Conservation (phyloP, 2,329 filamentous ascomycete genomes). For the Clonostachys chloroleuca region DNA sequence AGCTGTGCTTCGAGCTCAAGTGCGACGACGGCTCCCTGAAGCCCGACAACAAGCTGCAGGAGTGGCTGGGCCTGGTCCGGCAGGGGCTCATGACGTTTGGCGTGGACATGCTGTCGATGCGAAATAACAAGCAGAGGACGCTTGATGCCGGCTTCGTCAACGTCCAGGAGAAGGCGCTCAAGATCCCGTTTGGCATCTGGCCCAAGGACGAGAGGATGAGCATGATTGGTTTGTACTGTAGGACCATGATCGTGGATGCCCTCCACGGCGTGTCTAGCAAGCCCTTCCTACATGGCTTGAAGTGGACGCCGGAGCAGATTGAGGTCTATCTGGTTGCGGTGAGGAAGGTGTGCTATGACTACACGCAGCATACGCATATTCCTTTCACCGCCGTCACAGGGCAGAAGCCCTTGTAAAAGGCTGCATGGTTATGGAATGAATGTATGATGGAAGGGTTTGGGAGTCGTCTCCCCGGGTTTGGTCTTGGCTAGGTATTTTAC, state of each 20-base stretch:
- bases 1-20: conserved; percentile 15
- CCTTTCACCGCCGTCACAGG: too few relatives aligned
- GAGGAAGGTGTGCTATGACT: conserved; percentile 11
- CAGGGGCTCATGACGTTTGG: conserved; percentile 19
- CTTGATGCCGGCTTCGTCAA: conserved; percentile 32
- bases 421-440: too few relatives aligned
- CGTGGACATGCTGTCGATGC: conserved; percentile 20
- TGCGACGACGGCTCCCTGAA: conserved; percentile 20
- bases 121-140: conserved; percentile 16
- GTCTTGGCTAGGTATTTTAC: too few relatives aligned
- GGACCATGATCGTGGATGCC: conserved; percentile 19
- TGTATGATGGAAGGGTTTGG: too few relatives aligned
- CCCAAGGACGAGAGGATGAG: conserved; percentile 38
- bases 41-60: conserved; percentile 13
- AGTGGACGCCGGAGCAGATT: conserved; percentile 24
- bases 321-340: conserved; percentile 24
- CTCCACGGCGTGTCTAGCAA: conserved; percentile 23
- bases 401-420: too few relatives aligned
- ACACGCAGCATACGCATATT: too few relatives aligned
- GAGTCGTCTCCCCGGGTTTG: too few relatives aligned
- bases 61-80: conserved; percentile 18
- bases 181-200: conserved; percentile 44
- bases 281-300: conserved; percentile 23
- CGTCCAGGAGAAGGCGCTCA: conserved; percentile 27
- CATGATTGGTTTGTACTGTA: conserved; percentile 30